phyloP scores from a whole-genome alignment of 768 basidiomycete genomes.

The Mycena rosella region DNA sequence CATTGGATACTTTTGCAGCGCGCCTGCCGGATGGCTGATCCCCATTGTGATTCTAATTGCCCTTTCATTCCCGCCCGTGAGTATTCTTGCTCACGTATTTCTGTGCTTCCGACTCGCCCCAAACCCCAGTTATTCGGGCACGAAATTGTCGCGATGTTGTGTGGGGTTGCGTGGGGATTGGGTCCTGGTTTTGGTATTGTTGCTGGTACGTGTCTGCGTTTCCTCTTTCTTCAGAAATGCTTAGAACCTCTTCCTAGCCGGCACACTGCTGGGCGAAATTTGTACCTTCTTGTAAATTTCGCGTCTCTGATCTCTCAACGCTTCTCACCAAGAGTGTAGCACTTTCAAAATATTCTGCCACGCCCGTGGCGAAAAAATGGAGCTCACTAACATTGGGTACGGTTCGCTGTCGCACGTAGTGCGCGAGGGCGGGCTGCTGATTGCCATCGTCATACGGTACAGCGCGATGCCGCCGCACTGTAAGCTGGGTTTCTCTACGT shows the following conservation, averaged over 20 bases:
- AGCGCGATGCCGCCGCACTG: constrained; percentile 53
- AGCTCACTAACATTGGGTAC: constrained; percentile 46
- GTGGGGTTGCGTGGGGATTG: no score
- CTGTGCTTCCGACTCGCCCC: neutral
- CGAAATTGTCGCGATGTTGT: no score
- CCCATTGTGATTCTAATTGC: constrained; percentile 59
- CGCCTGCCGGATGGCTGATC: constrained; percentile 53
- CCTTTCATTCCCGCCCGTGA: constrained; percentile 56
- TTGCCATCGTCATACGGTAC: constrained; percentile 47
- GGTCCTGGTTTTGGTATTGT: neutral
- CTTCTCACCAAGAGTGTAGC: no score
- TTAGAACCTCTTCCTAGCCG: no score
- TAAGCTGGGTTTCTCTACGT: constrained; percentile 19
- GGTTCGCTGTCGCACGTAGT: constrained; percentile 56
- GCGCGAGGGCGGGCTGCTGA: constrained; percentile 57
- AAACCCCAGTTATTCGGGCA: neutral
- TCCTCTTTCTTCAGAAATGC: no score
- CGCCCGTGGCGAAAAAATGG: no score
- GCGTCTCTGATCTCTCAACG: no score
- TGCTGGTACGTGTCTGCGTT: no score
- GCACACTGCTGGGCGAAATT: no score
- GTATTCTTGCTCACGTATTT: neutral
- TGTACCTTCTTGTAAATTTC: no score
- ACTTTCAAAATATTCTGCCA: no score
- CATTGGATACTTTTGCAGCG: no score